These are phyloP conservation scores for Trypanosoma lewisi DNA, from an alignment of 208 protist genomes.

Conservation along the genomic window DNA sequence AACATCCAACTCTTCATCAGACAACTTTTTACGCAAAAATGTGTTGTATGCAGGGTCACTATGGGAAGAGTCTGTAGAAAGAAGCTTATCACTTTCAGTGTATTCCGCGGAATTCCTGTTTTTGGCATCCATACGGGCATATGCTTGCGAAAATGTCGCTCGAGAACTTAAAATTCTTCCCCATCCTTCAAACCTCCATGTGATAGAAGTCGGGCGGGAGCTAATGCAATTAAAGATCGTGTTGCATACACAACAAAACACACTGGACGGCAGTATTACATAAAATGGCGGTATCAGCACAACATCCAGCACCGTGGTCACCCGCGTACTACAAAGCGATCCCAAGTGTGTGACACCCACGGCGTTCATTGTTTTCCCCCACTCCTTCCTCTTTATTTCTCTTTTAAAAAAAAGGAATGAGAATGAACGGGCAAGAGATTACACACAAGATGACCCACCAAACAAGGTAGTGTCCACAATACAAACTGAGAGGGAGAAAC, in stretches of 20 bases:
- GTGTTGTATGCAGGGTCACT: conserved; percentile 14
- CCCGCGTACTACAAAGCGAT: background rate
- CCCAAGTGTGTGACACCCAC: conserved; percentile 30
- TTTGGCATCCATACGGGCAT: no score
- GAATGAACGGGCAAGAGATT: no score
- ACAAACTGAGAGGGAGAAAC: no score
- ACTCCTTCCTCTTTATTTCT: no score
- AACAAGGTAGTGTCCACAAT: no score
- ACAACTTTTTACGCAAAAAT: conserved; percentile 25
- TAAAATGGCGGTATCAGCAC: conserved; percentile 44
- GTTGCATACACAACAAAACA: conserved; percentile 33
- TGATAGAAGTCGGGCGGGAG: conserved; percentile 16
- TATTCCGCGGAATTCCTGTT: background rate
- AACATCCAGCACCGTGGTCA: conserved; percentile 5
- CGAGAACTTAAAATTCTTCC: conserved; percentile 33
- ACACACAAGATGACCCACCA: no score
- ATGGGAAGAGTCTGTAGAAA: background rate
- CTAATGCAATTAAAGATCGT: conserved; percentile 35
- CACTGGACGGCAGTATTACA: conserved; percentile 34
- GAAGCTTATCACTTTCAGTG: conserved; percentile 5
- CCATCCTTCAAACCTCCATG: conserved; percentile 32
- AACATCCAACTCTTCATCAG: background rate
- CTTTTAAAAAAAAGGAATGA: no score
- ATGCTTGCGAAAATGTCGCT: no score
- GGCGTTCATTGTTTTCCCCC: conserved; percentile 20